Evolutionary conservation across 352 stramenopile genomes (phyloP).

Genomic region (Pythium aristosporum): DNA sequence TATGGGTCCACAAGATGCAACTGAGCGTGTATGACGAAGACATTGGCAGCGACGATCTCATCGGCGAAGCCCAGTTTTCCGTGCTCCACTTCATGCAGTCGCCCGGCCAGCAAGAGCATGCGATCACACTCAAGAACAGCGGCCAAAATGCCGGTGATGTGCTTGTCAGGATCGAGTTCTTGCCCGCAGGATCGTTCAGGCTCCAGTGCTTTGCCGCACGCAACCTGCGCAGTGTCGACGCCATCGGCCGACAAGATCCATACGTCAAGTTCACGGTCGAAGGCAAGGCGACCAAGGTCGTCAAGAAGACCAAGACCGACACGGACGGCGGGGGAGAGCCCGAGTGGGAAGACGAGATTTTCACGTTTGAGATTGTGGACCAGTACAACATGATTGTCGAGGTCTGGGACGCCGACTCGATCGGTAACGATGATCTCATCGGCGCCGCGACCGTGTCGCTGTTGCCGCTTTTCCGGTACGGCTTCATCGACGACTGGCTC

Average conservation of each 20-base stretch:
- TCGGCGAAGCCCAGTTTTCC: constrained; percentile 73
- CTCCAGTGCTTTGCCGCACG: constrained; percentile 60
- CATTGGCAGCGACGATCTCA: constrained; percentile 88
- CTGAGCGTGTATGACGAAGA: constrained; percentile 87
- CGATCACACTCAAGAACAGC: constrained; percentile 61
- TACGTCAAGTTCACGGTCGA: constrained; percentile 82
- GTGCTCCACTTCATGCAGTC: constrained; percentile 75
- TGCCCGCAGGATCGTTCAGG: constrained; percentile 66
- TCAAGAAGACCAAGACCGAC: constrained; percentile 85
- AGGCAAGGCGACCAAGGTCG: constrained; percentile 64
- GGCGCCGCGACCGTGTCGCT: constrained; percentile 81
- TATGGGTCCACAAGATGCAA: constrained; percentile 82
- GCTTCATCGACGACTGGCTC: constrained; percentile 87
- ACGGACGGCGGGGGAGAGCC: constrained; percentile 80
- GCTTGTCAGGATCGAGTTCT: constrained; percentile 78
- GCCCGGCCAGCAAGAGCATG: constrained; percentile 43
- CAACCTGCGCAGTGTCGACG: constrained; percentile 71
- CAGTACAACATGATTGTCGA: constrained; percentile 91
- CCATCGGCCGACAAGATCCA: constrained; percentile 70
- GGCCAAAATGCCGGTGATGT: constrained; percentile 75
- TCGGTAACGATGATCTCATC: constrained; percentile 90
- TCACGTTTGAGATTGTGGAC: constrained; percentile 92
- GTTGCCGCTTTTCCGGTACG: constrained; percentile 89
- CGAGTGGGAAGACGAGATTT: constrained; percentile 80
- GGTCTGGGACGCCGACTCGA: constrained; percentile 90